Evolutionary conservation across 1,139 yeast species (phyloP).

Genomic region (Candida sanyaensis): DNA sequence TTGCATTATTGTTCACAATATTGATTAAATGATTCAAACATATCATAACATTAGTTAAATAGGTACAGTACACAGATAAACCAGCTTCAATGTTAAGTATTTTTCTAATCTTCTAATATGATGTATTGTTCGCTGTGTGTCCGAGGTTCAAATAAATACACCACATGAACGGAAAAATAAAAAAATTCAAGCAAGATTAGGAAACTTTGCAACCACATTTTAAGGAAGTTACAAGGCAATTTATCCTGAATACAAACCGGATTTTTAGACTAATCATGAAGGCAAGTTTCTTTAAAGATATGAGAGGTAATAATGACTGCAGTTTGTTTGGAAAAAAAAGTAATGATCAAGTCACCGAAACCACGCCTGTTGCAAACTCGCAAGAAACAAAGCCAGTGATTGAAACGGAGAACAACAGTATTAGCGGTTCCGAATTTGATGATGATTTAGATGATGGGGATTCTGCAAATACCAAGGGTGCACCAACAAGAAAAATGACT

Average conservation of each 20-base stretch:
- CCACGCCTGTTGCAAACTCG: not conserved
- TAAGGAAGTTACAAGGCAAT: too few relatives aligned
- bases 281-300: constrained; percentile 1
- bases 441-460: not conserved
- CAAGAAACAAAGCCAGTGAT: not conserved
- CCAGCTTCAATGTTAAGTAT: too few relatives aligned
- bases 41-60: too few relatives aligned
- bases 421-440: not conserved
- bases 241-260: too few relatives aligned
- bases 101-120: too few relatives aligned
- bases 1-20: too few relatives aligned
- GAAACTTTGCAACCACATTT: too few relatives aligned
- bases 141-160: not conserved
- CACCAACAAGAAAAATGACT: not conserved
- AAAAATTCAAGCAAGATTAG: not conserved
- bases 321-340: not conserved
- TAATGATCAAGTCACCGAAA: not conserved
- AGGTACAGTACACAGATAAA: too few relatives aligned
- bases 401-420: not conserved
- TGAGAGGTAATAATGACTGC: not conserved
- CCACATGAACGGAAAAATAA: too few relatives aligned
- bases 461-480: not conserved
- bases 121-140: not conserved
- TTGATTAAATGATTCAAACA: too few relatives aligned
- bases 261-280: not conserved